phyloP scores from a whole-genome alignment of 1,284 basidiomycete genomes.

The Ustilago bromivora region DNA sequence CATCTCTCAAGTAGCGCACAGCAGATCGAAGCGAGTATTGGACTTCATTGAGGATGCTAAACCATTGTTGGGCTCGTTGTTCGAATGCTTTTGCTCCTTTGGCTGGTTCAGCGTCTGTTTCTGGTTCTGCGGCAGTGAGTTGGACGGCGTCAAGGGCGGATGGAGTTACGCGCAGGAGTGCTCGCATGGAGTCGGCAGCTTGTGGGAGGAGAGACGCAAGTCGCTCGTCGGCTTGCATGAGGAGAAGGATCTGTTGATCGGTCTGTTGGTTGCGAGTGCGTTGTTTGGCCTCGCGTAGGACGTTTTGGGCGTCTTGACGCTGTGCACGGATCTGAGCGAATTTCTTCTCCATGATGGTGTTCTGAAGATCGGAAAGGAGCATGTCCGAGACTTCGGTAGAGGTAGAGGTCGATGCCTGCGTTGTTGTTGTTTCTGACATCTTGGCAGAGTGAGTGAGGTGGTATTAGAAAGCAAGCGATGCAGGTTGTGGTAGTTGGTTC shows the following conservation, averaged over 20 bases:
- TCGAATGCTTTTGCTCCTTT: conserved; percentile 50
- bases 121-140: conserved; percentile 2
- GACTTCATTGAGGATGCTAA: conserved; percentile 54
- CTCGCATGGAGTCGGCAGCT: conserved; percentile 50
- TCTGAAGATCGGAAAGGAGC: conserved; percentile 27
- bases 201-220: conserved; percentile 44
- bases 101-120: neutral
- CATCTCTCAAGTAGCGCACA: conserved; percentile 36
- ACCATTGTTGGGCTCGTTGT: conserved; percentile 47
- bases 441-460: neutral
- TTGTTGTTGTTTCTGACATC: conserved; percentile 3
- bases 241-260: conserved; percentile 51
- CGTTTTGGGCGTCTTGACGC: conserved; percentile 39
- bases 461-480: neutral
- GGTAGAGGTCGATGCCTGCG: neutral
- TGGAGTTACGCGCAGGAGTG: conserved; percentile 25
- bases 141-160: conserved; percentile 4
- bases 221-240: conserved; percentile 52
- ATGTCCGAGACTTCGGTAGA: conserved; percentile 9
- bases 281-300: conserved; percentile 41
- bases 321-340: conserved; percentile 42
- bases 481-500: neutral
- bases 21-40: conserved; percentile 46
- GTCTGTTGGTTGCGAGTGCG: conserved; percentile 41
- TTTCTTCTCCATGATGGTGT: conserved; percentile 39